These are phyloP conservation scores for Priceomyces castillae DNA, from an alignment of 805 yeast genomes.

Conservation along the genomic window DNA sequence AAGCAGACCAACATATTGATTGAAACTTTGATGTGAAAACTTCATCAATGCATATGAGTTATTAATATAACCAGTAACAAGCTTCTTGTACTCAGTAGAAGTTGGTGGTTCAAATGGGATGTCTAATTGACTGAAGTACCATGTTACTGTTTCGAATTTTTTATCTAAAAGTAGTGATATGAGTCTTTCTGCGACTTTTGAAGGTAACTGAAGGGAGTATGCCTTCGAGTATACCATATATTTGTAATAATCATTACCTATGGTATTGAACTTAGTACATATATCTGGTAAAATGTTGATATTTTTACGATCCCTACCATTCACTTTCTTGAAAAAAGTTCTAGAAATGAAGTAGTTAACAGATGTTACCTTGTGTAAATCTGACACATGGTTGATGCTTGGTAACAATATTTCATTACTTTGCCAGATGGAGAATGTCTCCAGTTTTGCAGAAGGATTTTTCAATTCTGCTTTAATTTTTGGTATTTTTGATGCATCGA, in stretches of 20 bases:
- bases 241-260: slow-evolving; percentile 16
- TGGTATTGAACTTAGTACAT: slow-evolving; percentile 15
- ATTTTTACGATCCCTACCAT: background rate
- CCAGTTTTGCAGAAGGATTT: background rate
- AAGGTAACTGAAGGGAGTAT: background rate
- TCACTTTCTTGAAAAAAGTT: slow-evolving; percentile 8
- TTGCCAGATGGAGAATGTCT: slow-evolving; percentile 1
- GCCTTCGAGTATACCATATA: slow-evolving; percentile 7
- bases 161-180: slow-evolving; percentile 9
- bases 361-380: slow-evolving; percentile 6
- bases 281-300: slow-evolving; percentile 11
- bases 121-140: slow-evolving; percentile 6
- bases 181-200: slow-evolving; percentile 6
- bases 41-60: slow-evolving; percentile 11
- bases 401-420: slow-evolving; percentile 1
- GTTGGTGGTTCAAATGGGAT: slow-evolving; percentile 10
- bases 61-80: slow-evolving; percentile 5
- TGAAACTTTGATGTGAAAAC: slow-evolving; percentile 16
- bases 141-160: slow-evolving; percentile 15
- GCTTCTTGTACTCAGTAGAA: slow-evolving; percentile 3
- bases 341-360: slow-evolving; percentile 15
- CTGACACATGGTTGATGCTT: background rate
- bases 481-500: background rate
- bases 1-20: slow-evolving; percentile 21
- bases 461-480: background rate